Evolutionary conservation across 257 asterid species (phyloP), one percentile per base, ranked within the genome.

Genomic region (Solanum clarkiae): DNA sequence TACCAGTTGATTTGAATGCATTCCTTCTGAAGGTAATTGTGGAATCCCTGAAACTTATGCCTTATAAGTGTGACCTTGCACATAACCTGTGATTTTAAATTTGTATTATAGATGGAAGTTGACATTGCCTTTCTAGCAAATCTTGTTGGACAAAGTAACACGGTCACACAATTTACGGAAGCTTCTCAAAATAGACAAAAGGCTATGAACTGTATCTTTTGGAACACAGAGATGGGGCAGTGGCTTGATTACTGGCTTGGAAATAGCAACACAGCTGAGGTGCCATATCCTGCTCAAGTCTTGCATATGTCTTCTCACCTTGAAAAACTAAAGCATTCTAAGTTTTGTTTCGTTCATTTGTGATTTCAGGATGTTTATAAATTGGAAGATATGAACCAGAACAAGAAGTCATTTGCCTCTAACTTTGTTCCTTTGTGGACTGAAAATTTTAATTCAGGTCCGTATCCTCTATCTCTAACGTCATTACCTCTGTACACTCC

Each of bases 231-330:
- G 84, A 92, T 81, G 92, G 88, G 92, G 22, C 99, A 97, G 44
- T 97, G 99, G 99, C 89, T 92, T 45, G 99, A 97, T 90, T 95
- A 94, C 92, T 94, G 98, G 98, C 87, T 97, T 77, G 57, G 18
- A 47, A 84, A 86, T 66, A 83, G 86, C 71, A 70, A 80, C 45
- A 81, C 85, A 32, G 82, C 88, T 14, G 77, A 94, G 89, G 96
- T 91, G 81, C 84, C 80, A 17, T 85, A 36, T 16, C 63, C 8
- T 77, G 65, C 69, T 26, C 22, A 14, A 51, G 42, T 84, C 65
- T 69, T 68, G 60, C 2, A 32, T 10, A 68, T 65, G 4, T 74
- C 51, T 36, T 69, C 79, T 26, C 79, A 62, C 16, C 60, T 55
- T 74, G 32, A 56, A 69, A 57, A 49, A 45, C 42, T 0, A 45